These are phyloP conservation scores for Elsinoe necatrix DNA, from an alignment of 2,329 filamentous ascomycete genomes.

Conservation along the genomic window DNA sequence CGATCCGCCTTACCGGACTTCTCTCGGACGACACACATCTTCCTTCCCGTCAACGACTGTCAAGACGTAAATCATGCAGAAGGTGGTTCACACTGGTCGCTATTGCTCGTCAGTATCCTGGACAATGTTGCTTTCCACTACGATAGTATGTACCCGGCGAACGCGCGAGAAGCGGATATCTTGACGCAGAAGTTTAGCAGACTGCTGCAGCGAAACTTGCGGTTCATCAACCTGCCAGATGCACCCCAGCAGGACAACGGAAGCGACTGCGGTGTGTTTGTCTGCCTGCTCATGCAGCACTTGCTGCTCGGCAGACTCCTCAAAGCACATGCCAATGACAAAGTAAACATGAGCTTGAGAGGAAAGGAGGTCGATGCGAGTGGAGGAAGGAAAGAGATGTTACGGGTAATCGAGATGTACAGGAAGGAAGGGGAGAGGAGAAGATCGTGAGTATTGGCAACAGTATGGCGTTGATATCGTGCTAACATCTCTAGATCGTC, in stretches of 20 bases:
- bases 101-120: conserved; percentile 79
- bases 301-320: conserved; percentile 79
- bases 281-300: conserved; percentile 91
- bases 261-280: conserved; percentile 90
- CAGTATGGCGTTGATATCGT: neutral
- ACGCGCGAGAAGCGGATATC: conserved; percentile 62
- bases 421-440: conserved; percentile 80
- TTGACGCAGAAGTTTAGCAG: conserved; percentile 61
- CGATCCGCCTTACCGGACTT: conserved; percentile 72
- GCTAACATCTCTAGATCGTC: conserved; percentile 1
- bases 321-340: conserved; percentile 68
- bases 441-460: conserved; percentile 57
- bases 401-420: conserved; percentile 77
- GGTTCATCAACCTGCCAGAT: conserved; percentile 75
- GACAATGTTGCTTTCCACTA: conserved; percentile 96
- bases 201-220: conserved; percentile 58
- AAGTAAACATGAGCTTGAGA: conserved; percentile 89
- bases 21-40: conserved; percentile 74
- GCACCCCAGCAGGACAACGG: conserved; percentile 86
- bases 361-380: conserved; percentile 74
- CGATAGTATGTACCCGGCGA: conserved; percentile 71
- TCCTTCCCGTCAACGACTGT: conserved; percentile 90
- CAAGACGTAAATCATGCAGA: conserved; percentile 68
- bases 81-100: conserved; percentile 88
- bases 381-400: conserved; percentile 80